Percentiles rank a stretch among this genome's conserved stretches.
Evolutionary conservation across 2,329 filamentous ascomycete genomes (phyloP).

Genomic region (Cercospora sp.): DNA sequence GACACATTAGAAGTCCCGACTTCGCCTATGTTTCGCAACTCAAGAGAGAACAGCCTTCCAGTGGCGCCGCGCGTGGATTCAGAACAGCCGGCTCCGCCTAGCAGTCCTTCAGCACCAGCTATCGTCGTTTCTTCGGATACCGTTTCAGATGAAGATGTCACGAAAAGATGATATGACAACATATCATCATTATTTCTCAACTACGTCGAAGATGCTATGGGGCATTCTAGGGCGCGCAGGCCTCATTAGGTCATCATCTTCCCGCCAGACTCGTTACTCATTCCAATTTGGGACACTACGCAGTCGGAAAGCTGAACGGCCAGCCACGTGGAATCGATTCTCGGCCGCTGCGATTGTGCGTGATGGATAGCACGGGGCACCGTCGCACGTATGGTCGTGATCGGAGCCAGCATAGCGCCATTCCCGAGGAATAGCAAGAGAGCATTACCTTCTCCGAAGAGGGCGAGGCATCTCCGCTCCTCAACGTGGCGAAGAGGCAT

Average conservation of each 20-base stretch:
- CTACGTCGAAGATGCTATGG: neutral
- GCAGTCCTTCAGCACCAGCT: slow-evolving; percentile 9
- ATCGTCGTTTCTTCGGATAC: slow-evolving; percentile 16
- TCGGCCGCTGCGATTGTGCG: neutral
- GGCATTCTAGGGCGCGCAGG: neutral
- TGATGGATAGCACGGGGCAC: neutral
- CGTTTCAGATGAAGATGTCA: neutral
- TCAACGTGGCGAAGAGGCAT: neutral
- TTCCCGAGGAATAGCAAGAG: neutral
- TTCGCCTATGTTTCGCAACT: slow-evolving; percentile 6
- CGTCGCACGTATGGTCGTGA: neutral
- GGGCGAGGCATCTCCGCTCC: neutral
- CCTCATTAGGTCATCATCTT: neutral
- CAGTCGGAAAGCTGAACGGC: neutral
- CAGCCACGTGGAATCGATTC: neutral
- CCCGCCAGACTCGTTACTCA: neutral
- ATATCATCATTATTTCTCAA: neutral
- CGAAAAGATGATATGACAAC: neutral
- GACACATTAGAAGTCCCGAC: slow-evolving; percentile 18
- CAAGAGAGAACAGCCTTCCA: slow-evolving; percentile 5
- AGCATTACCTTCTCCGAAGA: neutral
- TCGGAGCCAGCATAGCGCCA: neutral
- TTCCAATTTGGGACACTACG: neutral
- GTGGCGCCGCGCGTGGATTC: neutral
- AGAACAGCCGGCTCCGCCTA: neutral